phyloP scores from a whole-genome alignment of 495 filamentous ascomycete genomes.

The Penicillium pancosmium region DNA sequence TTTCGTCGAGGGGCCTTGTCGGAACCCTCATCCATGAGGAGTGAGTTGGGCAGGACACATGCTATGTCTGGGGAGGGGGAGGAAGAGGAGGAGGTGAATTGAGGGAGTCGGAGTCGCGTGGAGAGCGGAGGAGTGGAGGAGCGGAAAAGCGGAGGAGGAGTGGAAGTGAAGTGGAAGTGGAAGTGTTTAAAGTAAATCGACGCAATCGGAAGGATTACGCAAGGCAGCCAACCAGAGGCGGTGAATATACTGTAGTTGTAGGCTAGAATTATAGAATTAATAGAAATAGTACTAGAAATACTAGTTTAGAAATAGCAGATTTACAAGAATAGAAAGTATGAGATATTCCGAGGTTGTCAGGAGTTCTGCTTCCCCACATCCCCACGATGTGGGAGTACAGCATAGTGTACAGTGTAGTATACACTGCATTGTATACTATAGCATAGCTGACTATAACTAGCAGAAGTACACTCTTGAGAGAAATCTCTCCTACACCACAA shows the following conservation, averaged over 20 bases:
- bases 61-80: conserved; percentile 18
- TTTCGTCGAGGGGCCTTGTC: conserved; percentile 56
- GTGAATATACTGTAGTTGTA: neutral
- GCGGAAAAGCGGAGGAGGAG: neutral
- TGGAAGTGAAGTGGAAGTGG: neutral
- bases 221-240: neutral
- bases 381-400: too few relatives aligned
- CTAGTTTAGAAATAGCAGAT: too few relatives aligned
- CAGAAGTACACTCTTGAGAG: too few relatives aligned
- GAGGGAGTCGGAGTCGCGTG: neutral
- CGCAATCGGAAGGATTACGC: conserved; percentile 1
- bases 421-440: too few relatives aligned
- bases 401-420: too few relatives aligned
- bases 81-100: neutral
- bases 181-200: neutral
- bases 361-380: too few relatives aligned
- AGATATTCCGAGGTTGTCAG: too few relatives aligned
- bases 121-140: neutral
- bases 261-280: neutral
- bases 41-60: conserved; percentile 27
- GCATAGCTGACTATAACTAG: too few relatives aligned
- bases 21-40: conserved; percentile 50
- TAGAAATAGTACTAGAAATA: neutral
- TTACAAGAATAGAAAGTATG: too few relatives aligned
- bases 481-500: neutral